Evolutionary conservation across 78 protist species (phyloP).

Genomic region (Emiliania huxleyi): DNA sequence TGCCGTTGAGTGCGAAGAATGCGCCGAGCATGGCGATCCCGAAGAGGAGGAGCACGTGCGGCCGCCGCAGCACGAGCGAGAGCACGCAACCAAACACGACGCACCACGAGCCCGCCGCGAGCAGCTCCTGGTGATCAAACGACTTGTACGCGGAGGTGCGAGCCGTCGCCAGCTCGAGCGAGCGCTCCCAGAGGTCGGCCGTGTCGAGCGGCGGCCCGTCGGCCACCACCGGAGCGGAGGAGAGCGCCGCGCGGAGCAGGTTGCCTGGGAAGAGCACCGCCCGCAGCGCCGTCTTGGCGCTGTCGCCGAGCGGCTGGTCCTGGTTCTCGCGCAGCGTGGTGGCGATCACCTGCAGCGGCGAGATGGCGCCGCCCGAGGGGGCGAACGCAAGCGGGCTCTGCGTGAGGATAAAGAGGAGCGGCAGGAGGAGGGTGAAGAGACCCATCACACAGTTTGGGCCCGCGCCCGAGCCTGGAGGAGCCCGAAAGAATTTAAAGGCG

Average conservation of each 20-base stretch:
- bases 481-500: no score
- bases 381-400: not conserved
- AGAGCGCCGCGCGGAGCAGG: not conserved
- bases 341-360: not conserved
- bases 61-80: not conserved
- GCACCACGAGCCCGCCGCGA: not conserved
- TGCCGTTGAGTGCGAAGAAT: not conserved
- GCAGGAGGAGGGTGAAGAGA: no score
- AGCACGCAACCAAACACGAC: not conserved
- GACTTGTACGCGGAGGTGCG: not conserved
- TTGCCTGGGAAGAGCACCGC: not conserved
- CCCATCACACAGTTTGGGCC: no score
- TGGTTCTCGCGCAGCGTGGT: not conserved
- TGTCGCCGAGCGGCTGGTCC: not conserved
- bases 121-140: not conserved
- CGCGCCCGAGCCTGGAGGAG: no score
- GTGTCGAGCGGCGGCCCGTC: not conserved
- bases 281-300: not conserved
- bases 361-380: not conserved
- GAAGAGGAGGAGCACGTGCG: not conserved
- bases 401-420: not conserved
- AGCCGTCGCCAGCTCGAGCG: not conserved
- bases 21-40: not conserved
- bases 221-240: not conserved
- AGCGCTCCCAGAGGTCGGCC: not conserved